Evolutionary conservation across 2,329 filamentous ascomycete species (phyloP), one percentile per base, ranked within the genome.

Genomic region (Penicillium sp.): DNA sequence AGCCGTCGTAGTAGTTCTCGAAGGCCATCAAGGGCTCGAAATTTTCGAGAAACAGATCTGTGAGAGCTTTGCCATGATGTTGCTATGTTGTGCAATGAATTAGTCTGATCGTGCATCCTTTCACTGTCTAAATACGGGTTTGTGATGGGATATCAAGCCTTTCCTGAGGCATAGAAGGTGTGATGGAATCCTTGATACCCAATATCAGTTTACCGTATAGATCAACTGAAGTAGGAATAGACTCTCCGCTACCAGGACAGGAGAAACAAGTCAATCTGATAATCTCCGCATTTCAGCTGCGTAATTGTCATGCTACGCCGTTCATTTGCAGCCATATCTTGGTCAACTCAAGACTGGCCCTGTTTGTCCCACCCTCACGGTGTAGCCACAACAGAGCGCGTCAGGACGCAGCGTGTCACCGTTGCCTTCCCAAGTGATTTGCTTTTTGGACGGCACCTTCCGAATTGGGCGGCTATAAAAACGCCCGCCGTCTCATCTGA

Each of bases 391-490:
- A 28, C 8, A 48, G 45, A 48, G 10, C 30, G 6, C 19, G 1
- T 6, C 26, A n/a, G 42, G 16, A 26, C 26, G n/a, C 37, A 52
- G 35, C 45, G 62, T 65, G 63, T 63, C 55, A 65, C 63, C 52
- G 61, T 63, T 65, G 60, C 57, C 57, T 43, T 25, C 6, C 4
- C 16, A 43, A 5, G 7, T 33, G 10, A 38, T 26, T 54, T 52
- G 40, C 19, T 13, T 35, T 19, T 46, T 46, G 58, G 58, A 58
- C 60, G 58, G 63, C 38, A 63, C 58, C 56, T 65, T 65, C 60
- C 60, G 3, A 10, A 43, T 61, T 59, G 19, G 49, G 48, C 35
- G 14, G 16, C 46, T 10, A 22, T n/a, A 49, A 33, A 33, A 28
- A 49, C 13, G 19, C 28, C 35, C 14, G 2, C 4, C 10, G 7